These are phyloP conservation scores for Mucor plumbeus DNA, from an alignment of 371 early-diverging fungal genomes.

Conservation along the genomic window DNA sequence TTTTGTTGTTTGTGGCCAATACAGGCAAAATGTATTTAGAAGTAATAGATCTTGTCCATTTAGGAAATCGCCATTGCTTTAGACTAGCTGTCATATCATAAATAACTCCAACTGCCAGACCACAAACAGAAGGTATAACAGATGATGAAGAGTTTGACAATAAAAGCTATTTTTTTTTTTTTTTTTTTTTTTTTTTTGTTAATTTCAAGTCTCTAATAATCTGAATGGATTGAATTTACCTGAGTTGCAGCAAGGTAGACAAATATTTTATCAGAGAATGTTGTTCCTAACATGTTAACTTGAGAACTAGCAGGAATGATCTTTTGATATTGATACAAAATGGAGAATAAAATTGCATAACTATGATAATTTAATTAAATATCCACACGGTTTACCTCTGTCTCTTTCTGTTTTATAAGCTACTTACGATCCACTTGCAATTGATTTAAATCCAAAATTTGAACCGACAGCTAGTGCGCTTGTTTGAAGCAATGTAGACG, in stretches of 20 bases:
- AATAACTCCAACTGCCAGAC: constrained; percentile 58
- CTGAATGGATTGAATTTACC: constrained; percentile 32
- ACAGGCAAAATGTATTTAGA: constrained; percentile 36
- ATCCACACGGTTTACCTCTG: neutral
- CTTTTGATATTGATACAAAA: constrained; percentile 57
- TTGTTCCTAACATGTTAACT: constrained; percentile 57
- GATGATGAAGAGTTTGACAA: constrained; percentile 55
- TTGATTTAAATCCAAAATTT: constrained; percentile 24
- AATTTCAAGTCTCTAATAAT: neutral
- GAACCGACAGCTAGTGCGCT: constrained; percentile 38
- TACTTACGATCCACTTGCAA: constrained; percentile 30
- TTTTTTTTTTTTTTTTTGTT: neutral
- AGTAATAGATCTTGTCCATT: constrained; percentile 31
- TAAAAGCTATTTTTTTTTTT: constrained; percentile 37
- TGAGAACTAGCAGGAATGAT: constrained; percentile 59
- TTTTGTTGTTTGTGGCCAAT: constrained; percentile 27
- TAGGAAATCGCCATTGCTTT: constrained; percentile 63
- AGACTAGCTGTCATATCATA: constrained; percentile 54
- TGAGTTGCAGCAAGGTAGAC: constrained; percentile 60
- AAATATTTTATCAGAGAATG: constrained; percentile 62
- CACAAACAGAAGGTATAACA: constrained; percentile 54
- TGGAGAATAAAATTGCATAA: constrained; percentile 62
- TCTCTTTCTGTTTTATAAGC: neutral
- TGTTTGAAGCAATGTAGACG: constrained; percentile 58
- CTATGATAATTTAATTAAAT: constrained; percentile 15